These are phyloP conservation scores for Teratosphaeria pseudoeucalypti DNA, from an alignment of 2,329 filamentous ascomycete species.

Conservation along the genomic window DNA sequence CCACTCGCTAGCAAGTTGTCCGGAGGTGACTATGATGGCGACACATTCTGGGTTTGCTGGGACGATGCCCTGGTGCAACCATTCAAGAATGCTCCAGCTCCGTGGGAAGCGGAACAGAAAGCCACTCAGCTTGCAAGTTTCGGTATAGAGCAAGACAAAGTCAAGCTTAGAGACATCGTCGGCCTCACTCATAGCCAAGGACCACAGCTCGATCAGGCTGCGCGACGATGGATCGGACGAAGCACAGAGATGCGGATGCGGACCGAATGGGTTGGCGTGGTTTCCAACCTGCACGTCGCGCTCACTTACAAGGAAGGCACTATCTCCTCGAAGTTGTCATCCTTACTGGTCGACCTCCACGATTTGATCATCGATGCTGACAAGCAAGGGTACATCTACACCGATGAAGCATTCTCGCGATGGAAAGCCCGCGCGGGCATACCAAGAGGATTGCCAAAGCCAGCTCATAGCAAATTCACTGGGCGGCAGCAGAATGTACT, in stretches of 20 bases:
- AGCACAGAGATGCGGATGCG: conserved; percentile 1
- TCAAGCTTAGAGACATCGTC: conserved; percentile 1
- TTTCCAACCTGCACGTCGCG: conserved; percentile 54
- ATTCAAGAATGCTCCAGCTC: conserved; percentile 51
- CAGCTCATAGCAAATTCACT: conserved; percentile 16
- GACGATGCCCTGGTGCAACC: conserved; percentile 53
- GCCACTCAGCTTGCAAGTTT: background rate
- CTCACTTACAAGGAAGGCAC: conserved; percentile 43
- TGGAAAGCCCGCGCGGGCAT: conserved; percentile 41
- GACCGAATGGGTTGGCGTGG: conserved; percentile 46
- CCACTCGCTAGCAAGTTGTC: conserved; percentile 62
- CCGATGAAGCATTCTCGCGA: conserved; percentile 32
- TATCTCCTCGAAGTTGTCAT: conserved; percentile 7
- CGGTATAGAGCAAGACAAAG: conserved; percentile 2
- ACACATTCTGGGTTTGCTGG: conserved; percentile 67
- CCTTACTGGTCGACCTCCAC: conserved; percentile 29
- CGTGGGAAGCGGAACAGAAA: conserved; percentile 32
- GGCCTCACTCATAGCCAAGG: background rate
- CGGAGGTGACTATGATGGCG: conserved; percentile 74
- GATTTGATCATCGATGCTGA: conserved; percentile 37
- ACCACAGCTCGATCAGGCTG: background rate
- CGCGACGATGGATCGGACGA: conserved; percentile 1
- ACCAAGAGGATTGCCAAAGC: conserved; percentile 21
- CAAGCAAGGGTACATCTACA: conserved; percentile 41
- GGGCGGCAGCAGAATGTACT: conserved; percentile 9